Evolutionary conservation across 2,329 filamentous ascomycete species (phyloP).

Genomic region (Claviceps quebecensis): DNA sequence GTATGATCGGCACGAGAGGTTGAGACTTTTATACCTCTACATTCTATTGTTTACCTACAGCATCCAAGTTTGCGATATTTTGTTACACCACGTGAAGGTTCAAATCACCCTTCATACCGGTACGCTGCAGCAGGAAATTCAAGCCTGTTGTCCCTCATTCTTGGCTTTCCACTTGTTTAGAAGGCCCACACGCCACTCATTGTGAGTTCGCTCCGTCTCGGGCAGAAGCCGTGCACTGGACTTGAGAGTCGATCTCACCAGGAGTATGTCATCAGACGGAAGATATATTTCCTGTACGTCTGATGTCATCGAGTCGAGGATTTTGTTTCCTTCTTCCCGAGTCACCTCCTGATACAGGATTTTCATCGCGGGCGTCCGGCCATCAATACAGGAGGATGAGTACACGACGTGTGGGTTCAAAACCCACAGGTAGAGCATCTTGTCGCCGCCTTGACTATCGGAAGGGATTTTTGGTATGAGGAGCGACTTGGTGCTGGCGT

Average conservation of each 20-base stretch:
- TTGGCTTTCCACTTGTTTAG: conserved; percentile 28
- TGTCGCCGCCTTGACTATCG: not conserved
- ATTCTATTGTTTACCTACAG: too few relatives aligned
- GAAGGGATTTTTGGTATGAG: conserved; percentile 23
- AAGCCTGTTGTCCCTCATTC: not conserved
- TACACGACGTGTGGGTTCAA: conserved; percentile 42
- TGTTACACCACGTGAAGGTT: too few relatives aligned
- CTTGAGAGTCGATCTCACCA: conserved; percentile 29
- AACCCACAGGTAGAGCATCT: conserved; percentile 37
- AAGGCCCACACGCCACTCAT: conserved; percentile 54
- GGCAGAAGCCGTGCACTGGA: conserved; percentile 40
- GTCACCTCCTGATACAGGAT: conserved; percentile 34
- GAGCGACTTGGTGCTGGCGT: conserved; percentile 42
- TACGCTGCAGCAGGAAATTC: too few relatives aligned
- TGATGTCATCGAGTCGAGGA: conserved; percentile 37
- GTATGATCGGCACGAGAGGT: too few relatives aligned
- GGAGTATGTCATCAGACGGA: conserved; percentile 33
- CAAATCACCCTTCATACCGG: too few relatives aligned
- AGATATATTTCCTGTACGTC: conserved; percentile 46
- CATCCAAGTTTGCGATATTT: too few relatives aligned
- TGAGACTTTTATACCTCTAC: too few relatives aligned
- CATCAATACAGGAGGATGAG: conserved; percentile 24
- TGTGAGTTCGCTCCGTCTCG: conserved; percentile 38
- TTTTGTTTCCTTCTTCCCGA: conserved; percentile 28
- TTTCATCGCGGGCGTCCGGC: conserved; percentile 32